Evolutionary conservation across 352 stramenopile genomes (phyloP).

Genomic region (Pythium folliculosum): DNA sequence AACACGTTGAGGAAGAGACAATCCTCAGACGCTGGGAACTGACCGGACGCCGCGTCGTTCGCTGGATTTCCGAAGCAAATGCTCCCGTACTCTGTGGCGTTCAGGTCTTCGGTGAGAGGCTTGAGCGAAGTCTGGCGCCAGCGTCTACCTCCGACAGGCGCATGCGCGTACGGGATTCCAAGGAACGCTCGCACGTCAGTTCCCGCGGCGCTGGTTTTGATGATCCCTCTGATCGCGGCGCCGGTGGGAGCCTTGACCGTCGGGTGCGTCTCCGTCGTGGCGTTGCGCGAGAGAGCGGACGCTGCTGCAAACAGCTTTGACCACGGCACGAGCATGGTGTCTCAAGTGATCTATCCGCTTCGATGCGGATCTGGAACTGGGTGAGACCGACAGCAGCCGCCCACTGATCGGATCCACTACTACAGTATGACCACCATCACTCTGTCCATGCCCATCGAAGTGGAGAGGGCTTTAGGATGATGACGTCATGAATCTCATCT

Average conservation of each 20-base stretch:
- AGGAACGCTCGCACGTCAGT: conserved; percentile 14
- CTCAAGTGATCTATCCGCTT: no score
- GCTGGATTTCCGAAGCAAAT: conserved; percentile 3
- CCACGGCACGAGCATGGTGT: not conserved
- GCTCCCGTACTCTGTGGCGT: conserved; percentile 9
- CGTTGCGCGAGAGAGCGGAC: not conserved
- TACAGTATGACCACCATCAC: no score
- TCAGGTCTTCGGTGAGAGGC: not conserved
- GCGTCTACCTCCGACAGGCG: conserved; percentile 1
- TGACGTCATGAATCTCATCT: not conserved
- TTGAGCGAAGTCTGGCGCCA: conserved; percentile 5
- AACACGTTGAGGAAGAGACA: conserved; percentile 47
- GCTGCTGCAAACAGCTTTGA: not conserved
- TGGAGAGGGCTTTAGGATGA: conserved; percentile 2
- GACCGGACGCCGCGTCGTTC: not conserved
- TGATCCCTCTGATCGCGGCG: not conserved
- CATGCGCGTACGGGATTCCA: conserved; percentile 19
- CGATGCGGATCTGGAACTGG: not conserved
- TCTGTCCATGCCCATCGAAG: not conserved
- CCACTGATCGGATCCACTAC: not conserved
- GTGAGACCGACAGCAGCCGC: not conserved
- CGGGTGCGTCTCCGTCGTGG: not conserved
- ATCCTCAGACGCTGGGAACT: conserved; percentile 23
- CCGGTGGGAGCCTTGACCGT: not conserved
- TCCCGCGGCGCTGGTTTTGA: conserved; percentile 5